Conservation (phyloP, 2,329 filamentous ascomycete genomes). For the Alternaria conjuncta region DNA sequence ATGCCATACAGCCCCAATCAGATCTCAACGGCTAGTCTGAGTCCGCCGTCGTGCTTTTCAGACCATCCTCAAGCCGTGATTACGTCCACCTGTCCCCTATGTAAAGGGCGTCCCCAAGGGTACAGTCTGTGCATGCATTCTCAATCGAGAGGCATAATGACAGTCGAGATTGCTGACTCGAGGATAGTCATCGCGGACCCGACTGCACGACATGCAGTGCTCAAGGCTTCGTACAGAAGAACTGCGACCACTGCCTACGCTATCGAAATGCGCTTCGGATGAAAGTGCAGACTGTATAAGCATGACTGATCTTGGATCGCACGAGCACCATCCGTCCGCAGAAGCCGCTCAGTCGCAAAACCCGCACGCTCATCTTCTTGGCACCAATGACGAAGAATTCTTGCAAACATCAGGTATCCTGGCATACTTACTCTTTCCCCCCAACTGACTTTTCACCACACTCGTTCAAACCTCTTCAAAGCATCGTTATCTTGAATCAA, state of each 20-base stretch:
- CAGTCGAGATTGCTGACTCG: neutral
- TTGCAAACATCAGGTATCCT: neutral
- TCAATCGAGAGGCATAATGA: neutral
- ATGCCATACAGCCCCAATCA: neutral
- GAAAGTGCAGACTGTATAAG: neutral
- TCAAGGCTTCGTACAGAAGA: neutral
- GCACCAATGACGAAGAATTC: neutral
- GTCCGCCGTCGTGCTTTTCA: neutral
- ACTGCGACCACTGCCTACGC: neutral
- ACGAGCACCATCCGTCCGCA: no score
- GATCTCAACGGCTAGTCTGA: neutral
- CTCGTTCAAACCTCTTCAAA: neutral
- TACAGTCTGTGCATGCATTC: neutral
- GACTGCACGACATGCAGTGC: neutral
- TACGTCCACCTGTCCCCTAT: neutral
- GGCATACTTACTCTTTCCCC: neutral
- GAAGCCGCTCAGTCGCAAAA: neutral
- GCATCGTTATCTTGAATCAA: neutral
- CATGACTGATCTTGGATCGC: neutral
- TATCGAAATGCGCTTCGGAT: neutral
- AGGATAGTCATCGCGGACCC: neutral
- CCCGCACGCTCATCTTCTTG: neutral
- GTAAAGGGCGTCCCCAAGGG: neutral
- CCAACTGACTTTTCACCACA: neutral
- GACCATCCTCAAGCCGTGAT: neutral